phyloP scores from a whole-genome alignment of 2,329 filamentous ascomycete species.

The Fusarium albosuccineum region DNA sequence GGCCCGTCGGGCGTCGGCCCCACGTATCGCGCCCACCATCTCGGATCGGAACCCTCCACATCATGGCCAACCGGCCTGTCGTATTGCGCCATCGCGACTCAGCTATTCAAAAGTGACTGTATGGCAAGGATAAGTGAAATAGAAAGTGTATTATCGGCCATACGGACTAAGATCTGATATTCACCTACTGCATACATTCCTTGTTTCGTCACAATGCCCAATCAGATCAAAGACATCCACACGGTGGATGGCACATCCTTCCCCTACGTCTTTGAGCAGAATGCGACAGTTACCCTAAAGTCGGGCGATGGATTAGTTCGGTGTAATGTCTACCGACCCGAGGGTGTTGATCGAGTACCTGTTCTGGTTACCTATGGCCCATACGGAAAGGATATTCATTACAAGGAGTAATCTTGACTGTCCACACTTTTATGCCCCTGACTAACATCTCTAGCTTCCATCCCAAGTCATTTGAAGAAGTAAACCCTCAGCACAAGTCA shows the following conservation, averaged over 20 bases:
- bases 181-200: not conserved
- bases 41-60: constrained; percentile 33
- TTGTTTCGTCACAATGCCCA: constrained; percentile 44
- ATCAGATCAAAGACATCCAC: constrained; percentile 47
- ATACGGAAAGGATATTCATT: constrained; percentile 80
- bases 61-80: constrained; percentile 1
- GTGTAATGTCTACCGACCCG: constrained; percentile 56
- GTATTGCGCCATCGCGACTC: not conserved
- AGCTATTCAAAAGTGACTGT: not conserved
- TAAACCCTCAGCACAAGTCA: constrained; percentile 66
- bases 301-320: constrained; percentile 47
- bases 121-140: not conserved
- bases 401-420: constrained; percentile 58
- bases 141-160: not conserved
- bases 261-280: constrained; percentile 58
- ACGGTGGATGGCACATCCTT: constrained; percentile 48
- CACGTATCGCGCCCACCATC: constrained; percentile 13
- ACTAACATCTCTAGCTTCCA: constrained; percentile 50
- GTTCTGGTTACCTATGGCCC: constrained; percentile 79
- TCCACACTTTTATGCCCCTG: accelerated
- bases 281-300: constrained; percentile 47
- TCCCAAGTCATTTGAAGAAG: constrained; percentile 58
- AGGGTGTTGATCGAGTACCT: constrained; percentile 55
- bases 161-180: not conserved
- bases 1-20: constrained; percentile 31